phyloP scores from a whole-genome alignment of 192 early-diverging fungal genomes.

The Coemansia sp. region DNA sequence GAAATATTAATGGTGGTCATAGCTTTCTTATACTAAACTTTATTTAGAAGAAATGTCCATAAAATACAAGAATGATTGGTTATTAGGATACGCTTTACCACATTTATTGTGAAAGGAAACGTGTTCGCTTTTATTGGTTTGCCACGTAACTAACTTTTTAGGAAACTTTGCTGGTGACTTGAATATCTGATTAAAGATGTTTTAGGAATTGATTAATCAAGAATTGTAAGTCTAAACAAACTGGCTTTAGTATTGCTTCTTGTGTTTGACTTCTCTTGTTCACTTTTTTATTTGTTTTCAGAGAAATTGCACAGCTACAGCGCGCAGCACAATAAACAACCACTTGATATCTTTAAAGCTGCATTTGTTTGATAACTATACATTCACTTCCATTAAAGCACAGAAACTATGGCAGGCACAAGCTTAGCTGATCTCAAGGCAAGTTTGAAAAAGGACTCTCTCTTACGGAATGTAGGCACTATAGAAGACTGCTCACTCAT shows the following conservation, averaged over 20 bases:
- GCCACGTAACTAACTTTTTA: background rate
- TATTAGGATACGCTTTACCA: background rate
- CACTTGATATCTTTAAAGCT: too few species aligned
- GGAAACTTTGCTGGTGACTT: background rate
- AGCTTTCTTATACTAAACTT: background rate
- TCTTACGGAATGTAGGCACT: background rate
- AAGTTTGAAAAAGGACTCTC: background rate
- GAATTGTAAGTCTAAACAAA: background rate
- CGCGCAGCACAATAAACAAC: too few species aligned
- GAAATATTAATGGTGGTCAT: background rate
- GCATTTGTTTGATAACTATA: background rate
- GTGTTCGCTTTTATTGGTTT: background rate
- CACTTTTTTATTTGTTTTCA: too few species aligned
- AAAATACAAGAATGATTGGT: background rate
- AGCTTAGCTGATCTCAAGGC: conserved; percentile 36
- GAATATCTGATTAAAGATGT: background rate
- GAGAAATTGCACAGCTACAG: too few species aligned
- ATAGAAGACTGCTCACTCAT: background rate
- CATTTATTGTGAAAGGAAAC: background rate
- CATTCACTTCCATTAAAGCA: too few species aligned
- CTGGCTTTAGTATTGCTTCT: too few species aligned
- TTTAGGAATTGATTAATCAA: background rate
- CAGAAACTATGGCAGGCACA: conserved; percentile 8
- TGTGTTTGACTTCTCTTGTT: too few species aligned
- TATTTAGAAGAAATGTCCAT: background rate